Percentiles rank a stretch among this genome's conserved stretches.
Evolutionary conservation across 371 early-diverging fungal species (phyloP).

Genomic region (Entomophthora muscae): DNA sequence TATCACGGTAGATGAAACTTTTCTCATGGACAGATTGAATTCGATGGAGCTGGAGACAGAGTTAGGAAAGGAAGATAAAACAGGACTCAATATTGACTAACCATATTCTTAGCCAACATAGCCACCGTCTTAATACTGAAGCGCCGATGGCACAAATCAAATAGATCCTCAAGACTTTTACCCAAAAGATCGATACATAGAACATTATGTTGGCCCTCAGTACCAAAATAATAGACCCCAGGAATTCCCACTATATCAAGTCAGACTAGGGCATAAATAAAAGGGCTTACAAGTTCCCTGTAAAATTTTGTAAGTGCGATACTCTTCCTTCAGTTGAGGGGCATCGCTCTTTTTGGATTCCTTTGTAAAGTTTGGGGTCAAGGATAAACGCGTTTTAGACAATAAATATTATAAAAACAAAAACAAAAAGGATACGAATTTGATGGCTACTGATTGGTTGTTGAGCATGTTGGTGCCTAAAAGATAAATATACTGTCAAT

Average conservation of each 20-base stretch:
- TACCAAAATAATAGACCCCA: constrained; percentile 84
- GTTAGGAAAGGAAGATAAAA: constrained; percentile 1
- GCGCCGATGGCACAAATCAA: constrained; percentile 82
- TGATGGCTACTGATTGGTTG: constrained; percentile 75
- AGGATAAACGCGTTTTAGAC: background rate
- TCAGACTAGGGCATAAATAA: background rate
- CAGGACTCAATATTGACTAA: constrained; percentile 14
- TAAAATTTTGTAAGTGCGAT: constrained; percentile 74
- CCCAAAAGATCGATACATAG: constrained; percentile 97
- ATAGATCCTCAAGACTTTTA: constrained; percentile 90
- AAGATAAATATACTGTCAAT: constrained; percentile 1
- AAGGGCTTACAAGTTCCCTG: constrained; percentile 41
- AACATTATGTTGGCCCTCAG: constrained; percentile 90
- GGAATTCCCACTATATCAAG: constrained; percentile 54
- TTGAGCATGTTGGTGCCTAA: constrained; percentile 48
- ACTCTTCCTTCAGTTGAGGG: constrained; percentile 86
- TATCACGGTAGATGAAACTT: constrained; percentile 96
- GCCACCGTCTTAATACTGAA: constrained; percentile 87
- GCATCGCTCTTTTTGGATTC: constrained; percentile 86
- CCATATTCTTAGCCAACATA: constrained; percentile 95
- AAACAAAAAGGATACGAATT: constrained; percentile 31
- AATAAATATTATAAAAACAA: background rate
- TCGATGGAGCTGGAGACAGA: constrained; percentile 39
- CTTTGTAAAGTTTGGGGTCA: constrained; percentile 11
- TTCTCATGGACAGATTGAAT: constrained; percentile 93